Evolutionary conservation across 2,329 filamentous ascomycete genomes (phyloP).

Genomic region (Botrytis squamosa): DNA sequence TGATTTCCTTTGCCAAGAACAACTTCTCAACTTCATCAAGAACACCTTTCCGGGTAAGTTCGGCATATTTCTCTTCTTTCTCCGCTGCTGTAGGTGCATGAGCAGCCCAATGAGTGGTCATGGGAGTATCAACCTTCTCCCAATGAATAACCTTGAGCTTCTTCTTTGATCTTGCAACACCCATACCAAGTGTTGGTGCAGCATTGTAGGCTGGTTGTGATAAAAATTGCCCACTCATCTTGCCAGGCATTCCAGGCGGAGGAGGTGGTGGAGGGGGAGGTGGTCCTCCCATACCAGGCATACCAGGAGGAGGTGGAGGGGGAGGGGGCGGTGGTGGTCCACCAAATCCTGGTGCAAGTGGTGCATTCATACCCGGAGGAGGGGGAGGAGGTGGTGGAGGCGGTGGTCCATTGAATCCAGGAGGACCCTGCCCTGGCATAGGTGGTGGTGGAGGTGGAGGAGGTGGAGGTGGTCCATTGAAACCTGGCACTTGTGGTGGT

Average conservation of each 20-base stretch:
- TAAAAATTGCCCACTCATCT: conserved; percentile 74
- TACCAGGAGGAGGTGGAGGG: conserved; percentile 48
- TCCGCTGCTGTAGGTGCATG: conserved; percentile 83
- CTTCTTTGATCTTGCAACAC: conserved; percentile 90
- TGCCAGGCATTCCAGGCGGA: conserved; percentile 58
- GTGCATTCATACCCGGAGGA: conserved; percentile 8
- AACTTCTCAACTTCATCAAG: conserved; percentile 96
- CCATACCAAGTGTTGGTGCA: conserved; percentile 63
- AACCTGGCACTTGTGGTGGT: conserved; percentile 37
- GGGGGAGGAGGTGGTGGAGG: conserved; percentile 44
- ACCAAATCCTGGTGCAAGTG: conserved; percentile 27
- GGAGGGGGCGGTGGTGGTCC: conserved; percentile 43
- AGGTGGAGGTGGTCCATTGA: conserved; percentile 42
- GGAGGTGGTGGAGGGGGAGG: conserved; percentile 51
- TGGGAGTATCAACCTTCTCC: conserved; percentile 94
- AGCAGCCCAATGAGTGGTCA: conserved; percentile 88
- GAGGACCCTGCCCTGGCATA: conserved; percentile 40
- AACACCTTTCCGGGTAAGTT: conserved; percentile 91
- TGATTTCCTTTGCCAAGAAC: conserved; percentile 96
- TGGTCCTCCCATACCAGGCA: conserved; percentile 42
- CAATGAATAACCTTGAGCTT: conserved; percentile 99
- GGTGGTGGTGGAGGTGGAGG: conserved; percentile 42
- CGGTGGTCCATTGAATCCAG: conserved; percentile 38
- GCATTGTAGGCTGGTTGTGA: conserved; percentile 54
- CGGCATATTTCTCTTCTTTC: conserved; percentile 93